Conservation (phyloP, 2,329 filamentous ascomycete species). For the Diaporthe amygdali region DNA sequence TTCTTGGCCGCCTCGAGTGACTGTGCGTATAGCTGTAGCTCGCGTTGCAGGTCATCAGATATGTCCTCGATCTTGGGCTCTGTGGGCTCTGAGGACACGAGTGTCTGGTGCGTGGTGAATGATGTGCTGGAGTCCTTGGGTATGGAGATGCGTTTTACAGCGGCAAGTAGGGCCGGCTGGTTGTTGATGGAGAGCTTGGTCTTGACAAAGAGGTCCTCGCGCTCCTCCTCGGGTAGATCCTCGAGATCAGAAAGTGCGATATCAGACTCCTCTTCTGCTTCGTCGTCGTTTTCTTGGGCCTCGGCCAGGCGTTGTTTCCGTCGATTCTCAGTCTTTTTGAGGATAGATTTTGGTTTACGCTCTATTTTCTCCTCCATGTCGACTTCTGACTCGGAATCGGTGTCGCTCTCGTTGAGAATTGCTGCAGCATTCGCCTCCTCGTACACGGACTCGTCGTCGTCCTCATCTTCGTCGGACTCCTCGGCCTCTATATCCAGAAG, state of each 20-base stretch:
- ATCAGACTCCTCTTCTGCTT: constrained; percentile 76
- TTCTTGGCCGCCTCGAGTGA: constrained; percentile 78
- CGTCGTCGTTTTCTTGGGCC: constrained; percentile 61
- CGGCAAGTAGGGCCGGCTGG: constrained; percentile 80
- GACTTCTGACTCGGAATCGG: constrained; percentile 70
- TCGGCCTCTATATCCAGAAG: constrained; percentile 26
- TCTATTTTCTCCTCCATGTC: constrained; percentile 77
- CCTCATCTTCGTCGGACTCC: constrained; percentile 36
- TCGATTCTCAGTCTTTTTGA: constrained; percentile 52
- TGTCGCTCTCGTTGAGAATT: constrained; percentile 64
- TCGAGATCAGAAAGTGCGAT: constrained; percentile 86
- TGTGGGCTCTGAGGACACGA: constrained; percentile 72
- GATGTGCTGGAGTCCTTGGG: constrained; percentile 70
- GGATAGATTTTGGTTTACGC: constrained; percentile 45
- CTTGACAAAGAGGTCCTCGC: constrained; percentile 85
- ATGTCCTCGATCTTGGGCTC: constrained; percentile 75
- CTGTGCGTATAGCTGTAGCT: constrained; percentile 92
- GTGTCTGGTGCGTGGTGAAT: constrained; percentile 83
- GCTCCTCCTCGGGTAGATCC: constrained; percentile 71
- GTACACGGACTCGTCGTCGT: constrained; percentile 32
- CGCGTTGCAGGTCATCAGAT: constrained; percentile 89
- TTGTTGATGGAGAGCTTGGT: constrained; percentile 98
- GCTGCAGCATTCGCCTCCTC: constrained; percentile 39
- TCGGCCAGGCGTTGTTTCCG: constrained; percentile 42
- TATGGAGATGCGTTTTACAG: constrained; percentile 79